phyloP scores from a whole-genome alignment of 768 basidiomycete species.

The Coprinopsis strossmayeri region DNA sequence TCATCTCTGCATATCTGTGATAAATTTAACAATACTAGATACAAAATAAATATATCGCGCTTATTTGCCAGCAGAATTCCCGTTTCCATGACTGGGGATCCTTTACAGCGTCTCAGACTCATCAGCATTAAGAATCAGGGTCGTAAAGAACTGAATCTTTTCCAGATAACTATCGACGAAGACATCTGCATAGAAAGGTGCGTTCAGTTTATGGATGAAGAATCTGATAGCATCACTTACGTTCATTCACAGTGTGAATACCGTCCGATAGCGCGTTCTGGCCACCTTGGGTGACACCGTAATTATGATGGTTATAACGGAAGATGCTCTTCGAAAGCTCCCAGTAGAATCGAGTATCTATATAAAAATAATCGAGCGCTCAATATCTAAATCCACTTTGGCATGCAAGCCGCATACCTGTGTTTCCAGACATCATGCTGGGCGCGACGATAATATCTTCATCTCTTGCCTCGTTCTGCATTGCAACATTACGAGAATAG shows the following conservation, averaged over 20 bases:
- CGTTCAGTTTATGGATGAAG: slow-evolving; percentile 3
- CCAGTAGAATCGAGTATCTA: slow-evolving; percentile 60
- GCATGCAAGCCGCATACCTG: too few relatives aligned
- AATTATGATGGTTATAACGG: slow-evolving; percentile 51
- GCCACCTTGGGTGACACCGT: slow-evolving; percentile 24
- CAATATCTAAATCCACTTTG: too few relatives aligned
- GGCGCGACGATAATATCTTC: slow-evolving; percentile 37
- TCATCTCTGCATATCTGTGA: too few relatives aligned
- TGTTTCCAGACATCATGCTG: slow-evolving; percentile 55
- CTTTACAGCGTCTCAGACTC: slow-evolving; percentile 23
- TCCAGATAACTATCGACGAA: slow-evolving; percentile 48
- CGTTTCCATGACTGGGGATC: not conserved
- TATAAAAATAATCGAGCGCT: slow-evolving; percentile 8
- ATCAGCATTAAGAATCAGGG: slow-evolving; percentile 62
- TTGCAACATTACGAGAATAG: slow-evolving; percentile 29
- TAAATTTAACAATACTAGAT: too few relatives aligned
- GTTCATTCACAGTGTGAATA: slow-evolving; percentile 71
- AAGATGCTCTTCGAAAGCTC: slow-evolving; percentile 55
- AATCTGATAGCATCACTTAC: slow-evolving; percentile 27
- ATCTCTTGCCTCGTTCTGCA: slow-evolving; percentile 16
- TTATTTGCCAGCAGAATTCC: not conserved
- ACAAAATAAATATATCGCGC: not conserved
- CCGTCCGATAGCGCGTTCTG: slow-evolving; percentile 26
- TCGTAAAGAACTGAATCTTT: slow-evolving; percentile 59
- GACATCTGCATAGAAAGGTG: slow-evolving; percentile 30